These are phyloP conservation scores for Rosa rugosa DNA, from an alignment of 306 rosid species.

Conservation along the genomic window DNA sequence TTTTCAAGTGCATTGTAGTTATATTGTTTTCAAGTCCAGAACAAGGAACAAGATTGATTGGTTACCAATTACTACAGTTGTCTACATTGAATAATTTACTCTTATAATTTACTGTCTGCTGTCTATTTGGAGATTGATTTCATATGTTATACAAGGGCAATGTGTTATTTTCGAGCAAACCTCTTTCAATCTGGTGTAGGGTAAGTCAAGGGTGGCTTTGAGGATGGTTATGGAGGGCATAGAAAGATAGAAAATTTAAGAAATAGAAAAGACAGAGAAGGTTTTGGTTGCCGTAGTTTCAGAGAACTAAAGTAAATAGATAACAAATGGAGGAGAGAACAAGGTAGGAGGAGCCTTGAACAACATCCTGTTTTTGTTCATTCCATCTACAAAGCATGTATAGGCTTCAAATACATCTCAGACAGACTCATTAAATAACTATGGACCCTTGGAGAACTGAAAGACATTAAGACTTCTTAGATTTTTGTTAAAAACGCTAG, in stretches of 20 bases:
- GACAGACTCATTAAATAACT: neutral
- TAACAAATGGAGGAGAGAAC: neutral
- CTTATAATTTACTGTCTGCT: neutral
- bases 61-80: neutral
- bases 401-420: neutral
- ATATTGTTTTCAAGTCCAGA: constrained; percentile 1
- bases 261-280: neutral
- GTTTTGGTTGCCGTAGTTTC: neutral
- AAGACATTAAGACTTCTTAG: neutral
- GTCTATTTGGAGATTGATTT: constrained; percentile 5
- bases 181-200: neutral
- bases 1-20: neutral
- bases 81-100: neutral
- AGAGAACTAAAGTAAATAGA: neutral
- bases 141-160: neutral
- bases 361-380: neutral
- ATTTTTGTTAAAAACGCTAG: neutral
- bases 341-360: neutral
- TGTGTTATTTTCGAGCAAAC: neutral
- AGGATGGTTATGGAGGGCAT: neutral
- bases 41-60: neutral
- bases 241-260: neutral
- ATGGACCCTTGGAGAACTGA: neutral
- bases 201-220: neutral
- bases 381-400: neutral